Conservation (phyloP, 305 asterid species). For the Petunia hybrid region DNA sequence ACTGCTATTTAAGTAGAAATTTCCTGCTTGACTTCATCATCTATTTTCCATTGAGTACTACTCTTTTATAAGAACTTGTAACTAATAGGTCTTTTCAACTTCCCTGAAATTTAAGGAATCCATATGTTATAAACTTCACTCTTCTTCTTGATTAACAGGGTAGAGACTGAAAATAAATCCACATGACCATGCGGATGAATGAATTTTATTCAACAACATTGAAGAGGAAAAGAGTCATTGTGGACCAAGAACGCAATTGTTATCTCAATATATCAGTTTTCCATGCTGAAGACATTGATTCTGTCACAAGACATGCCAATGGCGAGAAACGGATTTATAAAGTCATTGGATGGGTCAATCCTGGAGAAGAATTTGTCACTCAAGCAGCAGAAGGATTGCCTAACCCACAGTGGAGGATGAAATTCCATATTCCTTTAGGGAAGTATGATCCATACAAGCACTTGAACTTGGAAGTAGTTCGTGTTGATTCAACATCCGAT, state of each 20-base stretch:
- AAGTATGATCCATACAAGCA: neutral
- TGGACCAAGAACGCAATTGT: neutral
- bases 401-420: neutral
- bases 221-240: neutral
- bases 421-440: neutral
- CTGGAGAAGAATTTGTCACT: neutral
- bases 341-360: neutral
- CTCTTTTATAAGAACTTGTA: too few species aligned
- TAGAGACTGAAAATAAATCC: neutral
- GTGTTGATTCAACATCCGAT: neutral
- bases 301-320: neutral
- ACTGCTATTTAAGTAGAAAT: neutral
- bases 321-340: neutral
- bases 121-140: neutral
- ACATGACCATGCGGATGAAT: neutral
- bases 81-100: neutral
- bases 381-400: neutral
- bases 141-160: neutral
- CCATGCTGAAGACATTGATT: neutral
- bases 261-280: neutral
- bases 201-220: neutral
- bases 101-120: neutral
- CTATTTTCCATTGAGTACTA: neutral
- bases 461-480: conserved; percentile 14
- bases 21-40: neutral